Base-by-base conservation (phyloP, 2,329 filamentous ascomycete species). In the Nigrospora sphaerica region DNA sequence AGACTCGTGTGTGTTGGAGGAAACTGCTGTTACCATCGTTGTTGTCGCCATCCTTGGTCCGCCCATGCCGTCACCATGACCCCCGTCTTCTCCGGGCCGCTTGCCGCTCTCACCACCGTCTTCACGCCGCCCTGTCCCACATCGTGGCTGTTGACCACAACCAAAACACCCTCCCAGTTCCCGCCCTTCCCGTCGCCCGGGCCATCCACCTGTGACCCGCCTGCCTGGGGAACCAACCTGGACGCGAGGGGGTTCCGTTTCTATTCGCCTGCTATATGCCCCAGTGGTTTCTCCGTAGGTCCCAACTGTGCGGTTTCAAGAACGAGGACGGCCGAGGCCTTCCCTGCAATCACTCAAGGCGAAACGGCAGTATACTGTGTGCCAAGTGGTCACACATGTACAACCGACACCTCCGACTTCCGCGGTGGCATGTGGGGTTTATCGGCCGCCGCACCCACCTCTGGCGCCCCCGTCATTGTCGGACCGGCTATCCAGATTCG, bases 221-320 rank as follows among this genome's bases (percentile, higher is more conserved):
- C 67, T 1, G 49, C 46, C 3, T 72, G 67, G 67, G 44, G 38
- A 1, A 44, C 49, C 38, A 68, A 69, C 49, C 48, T 71, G 28
- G 54, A 55, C 6, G 54, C 54, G 32, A 54, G 59, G 19, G 67
- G 66, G 12, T 70, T 70, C 46, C 54, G 58, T 36, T 65, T 63
- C 51, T 69, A 68, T 51, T 69, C 67, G n/a, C 65, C 67, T 0
- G 65, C 65, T 18, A 62, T 69, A 44, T 69, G 66, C 42, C 66
- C 66, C 0, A 52, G 49, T n/a, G 65, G 65, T 6, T 68, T 69
- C 50, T 51, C 49, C 14, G 62, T 63, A 31, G 66, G 64, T 2
- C 49, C 52, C 4, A 52, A 48, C 38, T 68, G 64, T 46, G 51
- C 55, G 6, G 46, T 62, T 33, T 54, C 55, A 17, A 54, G 57